Percentiles rank a stretch among this genome's conserved stretches.
Evolutionary conservation across 345 rosid species (phyloP).

Genomic region (Brassica carinata): DNA sequence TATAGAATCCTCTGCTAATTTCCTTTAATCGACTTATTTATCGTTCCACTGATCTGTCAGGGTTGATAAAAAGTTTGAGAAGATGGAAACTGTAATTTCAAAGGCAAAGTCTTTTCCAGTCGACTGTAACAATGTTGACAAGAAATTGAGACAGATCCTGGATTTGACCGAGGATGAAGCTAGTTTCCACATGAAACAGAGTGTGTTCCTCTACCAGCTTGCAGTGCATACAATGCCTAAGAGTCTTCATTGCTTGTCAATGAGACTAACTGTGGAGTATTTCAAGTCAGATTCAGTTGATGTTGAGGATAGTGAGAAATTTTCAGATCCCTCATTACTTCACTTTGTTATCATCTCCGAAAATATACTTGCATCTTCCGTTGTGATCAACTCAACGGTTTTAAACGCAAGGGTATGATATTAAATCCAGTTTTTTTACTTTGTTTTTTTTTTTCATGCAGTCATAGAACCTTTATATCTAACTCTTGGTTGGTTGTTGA

Average conservation of each 20-base stretch:
- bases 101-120: constrained; percentile 69
- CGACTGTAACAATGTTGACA: constrained; percentile 93
- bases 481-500: constrained; percentile 37
- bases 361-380: constrained; percentile 86
- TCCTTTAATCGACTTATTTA: constrained; percentile 7
- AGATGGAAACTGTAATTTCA: constrained; percentile 68
- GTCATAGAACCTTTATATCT: constrained; percentile 15
- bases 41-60: constrained; percentile 44
- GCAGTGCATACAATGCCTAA: constrained; percentile 94
- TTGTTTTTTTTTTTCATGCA: background rate
- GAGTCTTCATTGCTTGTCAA: constrained; percentile 91
- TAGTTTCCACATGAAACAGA: constrained; percentile 78
- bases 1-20: background rate
- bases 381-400: constrained; percentile 87
- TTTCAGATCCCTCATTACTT: constrained; percentile 63
- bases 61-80: constrained; percentile 61
- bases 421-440: constrained; percentile 20
- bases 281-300: constrained; percentile 59
- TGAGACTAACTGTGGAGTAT: constrained; percentile 85
- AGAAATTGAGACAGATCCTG: constrained; percentile 86
- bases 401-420: constrained; percentile 66
- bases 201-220: constrained; percentile 77
- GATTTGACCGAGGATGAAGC: constrained; percentile 94
- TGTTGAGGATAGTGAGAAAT: constrained; percentile 55
- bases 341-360: constrained; percentile 81